These are phyloP conservation scores for Phytophthora multivora DNA, from an alignment of 352 stramenopile species.

Conservation along the genomic window DNA sequence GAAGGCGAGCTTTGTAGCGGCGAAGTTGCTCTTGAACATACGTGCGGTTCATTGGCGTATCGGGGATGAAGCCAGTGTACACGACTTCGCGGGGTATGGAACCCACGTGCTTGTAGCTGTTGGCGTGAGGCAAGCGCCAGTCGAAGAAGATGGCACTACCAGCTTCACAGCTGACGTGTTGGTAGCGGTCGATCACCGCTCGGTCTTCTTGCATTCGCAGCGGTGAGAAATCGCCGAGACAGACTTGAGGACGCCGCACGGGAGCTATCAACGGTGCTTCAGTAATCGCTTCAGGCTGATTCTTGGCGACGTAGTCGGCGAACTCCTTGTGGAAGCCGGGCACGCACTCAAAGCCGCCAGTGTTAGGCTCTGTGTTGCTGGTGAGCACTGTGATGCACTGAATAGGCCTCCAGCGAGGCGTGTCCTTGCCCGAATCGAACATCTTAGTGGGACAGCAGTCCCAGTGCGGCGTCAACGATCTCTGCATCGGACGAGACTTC, in stretches of 20 bases:
- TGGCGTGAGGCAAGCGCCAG: conserved; percentile 88
- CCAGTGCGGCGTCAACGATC: conserved; percentile 86
- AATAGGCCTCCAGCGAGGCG: conserved; percentile 86
- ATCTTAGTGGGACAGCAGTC: conserved; percentile 86
- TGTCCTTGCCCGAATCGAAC: conserved; percentile 73
- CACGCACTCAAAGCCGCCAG: conserved; percentile 87
- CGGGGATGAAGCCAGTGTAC: conserved; percentile 86
- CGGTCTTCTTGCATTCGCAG: conserved; percentile 86
- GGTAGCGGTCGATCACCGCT: conserved; percentile 72
- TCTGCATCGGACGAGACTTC: conserved; percentile 82
- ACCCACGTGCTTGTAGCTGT: conserved; percentile 81
- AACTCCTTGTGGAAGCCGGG: conserved; percentile 90
- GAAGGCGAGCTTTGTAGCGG: conserved; percentile 62
- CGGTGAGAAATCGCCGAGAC: conserved; percentile 88
- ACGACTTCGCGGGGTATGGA: conserved; percentile 72
- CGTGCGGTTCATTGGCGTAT: conserved; percentile 65
- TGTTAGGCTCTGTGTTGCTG: conserved; percentile 63
- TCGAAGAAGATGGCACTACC: conserved; percentile 90
- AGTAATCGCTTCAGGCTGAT: conserved; percentile 16
- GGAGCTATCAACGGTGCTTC: conserved; percentile 18
- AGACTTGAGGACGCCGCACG: conserved; percentile 62
- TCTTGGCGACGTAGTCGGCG: conserved; percentile 50
- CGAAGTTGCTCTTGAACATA: conserved; percentile 81
- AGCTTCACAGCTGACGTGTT: conserved; percentile 60
- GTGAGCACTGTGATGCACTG: conserved; percentile 90